These are phyloP conservation scores for Diplosphaera chodatii DNA, from an alignment of 139 green algal genomes.

Conservation along the genomic window DNA sequence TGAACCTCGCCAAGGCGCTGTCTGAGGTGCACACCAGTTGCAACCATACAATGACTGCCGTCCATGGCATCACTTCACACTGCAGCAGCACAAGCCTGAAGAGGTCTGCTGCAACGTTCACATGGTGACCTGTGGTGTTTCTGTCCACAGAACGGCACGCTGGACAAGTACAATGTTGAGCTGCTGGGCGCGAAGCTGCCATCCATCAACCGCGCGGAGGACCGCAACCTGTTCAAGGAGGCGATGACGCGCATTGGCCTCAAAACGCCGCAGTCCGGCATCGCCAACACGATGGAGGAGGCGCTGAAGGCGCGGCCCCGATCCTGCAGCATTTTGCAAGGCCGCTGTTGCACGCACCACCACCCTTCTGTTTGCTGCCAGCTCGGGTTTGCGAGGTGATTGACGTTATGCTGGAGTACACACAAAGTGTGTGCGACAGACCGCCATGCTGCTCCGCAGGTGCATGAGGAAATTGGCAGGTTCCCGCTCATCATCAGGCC, in stretches of 20 bases:
- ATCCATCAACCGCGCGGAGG: constrained; percentile 96
- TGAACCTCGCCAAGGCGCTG: constrained; percentile 95
- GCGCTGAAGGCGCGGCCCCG: constrained; percentile 11
- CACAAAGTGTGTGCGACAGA: too few species aligned
- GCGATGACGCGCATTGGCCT: constrained; percentile 80
- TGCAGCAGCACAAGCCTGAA: too few species aligned
- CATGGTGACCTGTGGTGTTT: too few species aligned
- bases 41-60: too few species aligned
- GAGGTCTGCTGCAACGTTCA: too few species aligned
- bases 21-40: constrained; percentile 55
- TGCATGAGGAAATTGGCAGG: constrained; percentile 58
- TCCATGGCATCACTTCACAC: too few species aligned
- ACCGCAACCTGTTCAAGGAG: constrained; percentile 95
- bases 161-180: constrained; percentile 93
- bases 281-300: constrained; percentile 49
- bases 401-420: too few species aligned
- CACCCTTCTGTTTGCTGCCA: too few species aligned
- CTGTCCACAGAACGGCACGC: constrained; percentile 60
- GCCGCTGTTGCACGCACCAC: too few species aligned
- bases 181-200: constrained; percentile 98
- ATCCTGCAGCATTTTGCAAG: too few species aligned
- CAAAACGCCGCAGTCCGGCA: constrained; percentile 50
- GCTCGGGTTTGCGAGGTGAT: too few species aligned
- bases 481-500: constrained; percentile 98
- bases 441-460: constrained; percentile 14